Base-by-base conservation (phyloP, 2,329 filamentous ascomycete genomes). In the Westerdykella aurantiaca region DNA sequence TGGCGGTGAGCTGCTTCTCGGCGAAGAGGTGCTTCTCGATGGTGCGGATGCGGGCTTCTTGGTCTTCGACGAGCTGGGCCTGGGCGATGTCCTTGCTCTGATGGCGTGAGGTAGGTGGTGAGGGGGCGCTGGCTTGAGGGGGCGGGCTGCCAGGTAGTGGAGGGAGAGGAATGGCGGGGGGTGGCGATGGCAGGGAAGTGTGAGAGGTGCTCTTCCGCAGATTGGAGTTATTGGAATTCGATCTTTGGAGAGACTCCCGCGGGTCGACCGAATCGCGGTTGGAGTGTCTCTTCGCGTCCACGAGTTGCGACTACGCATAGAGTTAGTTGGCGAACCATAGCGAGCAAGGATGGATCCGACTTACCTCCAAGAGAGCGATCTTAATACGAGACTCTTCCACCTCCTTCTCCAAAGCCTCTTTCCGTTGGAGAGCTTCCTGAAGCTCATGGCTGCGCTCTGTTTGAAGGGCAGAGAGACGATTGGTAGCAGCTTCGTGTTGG, bases 1-100 rank as follows among this genome's bases (percentile, higher is more conserved):
- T 97, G 38, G 88, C 85, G 0, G 91, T 98, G 46, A 98, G 82
- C 67, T 97, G 91, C 66, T 95, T 95, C 75, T 98, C 93, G 3
- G 93, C 93, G 52, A 86, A 85, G 18, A 98, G 79, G 63, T 97
- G 89, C 74, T 96, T 97, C 75, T 98, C 91, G 50, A 98, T 95
- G 6, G 88, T 94, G 47, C 86, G 84, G 63, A 98, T 94, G 51
- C 90, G 89, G 35, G 88, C 86, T 65, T 98, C 93, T 66, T 96
- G 90, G 57, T 98, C 93, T 61, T 97, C 91, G 47, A 91, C 81
- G 52, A 95, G 79, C 59, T 96, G 90, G 39, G 83, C 80, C 46
- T 84, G 79, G 41, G 83, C 76, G 44, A 82, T 78, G 58, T 95
- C 88, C 66, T 93, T 94, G 74, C 88, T 94, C 14, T 81, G 77